Conservation (phyloP, 176 grass and related monocot species). For the Typha latifolia region DNA sequence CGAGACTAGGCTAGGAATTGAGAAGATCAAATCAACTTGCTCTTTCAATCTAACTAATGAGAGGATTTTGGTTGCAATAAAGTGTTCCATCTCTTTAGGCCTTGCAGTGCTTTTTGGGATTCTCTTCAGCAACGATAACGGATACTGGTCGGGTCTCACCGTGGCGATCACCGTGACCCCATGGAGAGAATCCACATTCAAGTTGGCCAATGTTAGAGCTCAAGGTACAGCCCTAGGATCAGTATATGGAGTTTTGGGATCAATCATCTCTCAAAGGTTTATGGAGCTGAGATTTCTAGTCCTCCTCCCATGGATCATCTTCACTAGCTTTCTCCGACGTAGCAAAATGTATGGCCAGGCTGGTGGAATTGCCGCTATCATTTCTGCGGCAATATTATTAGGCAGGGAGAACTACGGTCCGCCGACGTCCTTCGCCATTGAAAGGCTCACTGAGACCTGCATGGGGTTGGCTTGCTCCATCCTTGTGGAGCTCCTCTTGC, state of each 20-base stretch:
- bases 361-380: conserved; percentile 30
- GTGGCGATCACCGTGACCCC: conserved; percentile 65
- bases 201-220: conserved; percentile 33
- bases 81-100: conserved; percentile 53
- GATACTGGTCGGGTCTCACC: conserved; percentile 72
- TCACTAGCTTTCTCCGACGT: conserved; percentile 51
- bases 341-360: conserved; percentile 54
- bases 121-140: conserved; percentile 60
- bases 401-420: conserved; percentile 58
- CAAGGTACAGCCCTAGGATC: conserved; percentile 64
- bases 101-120: conserved; percentile 64
- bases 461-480: conserved; percentile 48
- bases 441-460: conserved; percentile 63
- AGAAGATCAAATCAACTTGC: neutral
- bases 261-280: conserved; percentile 42
- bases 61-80: conserved; percentile 35
- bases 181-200: conserved; percentile 53
- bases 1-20: neutral
- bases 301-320: conserved; percentile 58
- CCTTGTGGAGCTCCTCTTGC: conserved; percentile 6
- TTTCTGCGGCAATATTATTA: conserved; percentile 56
- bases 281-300: conserved; percentile 80
- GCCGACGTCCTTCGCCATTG: conserved; percentile 41
- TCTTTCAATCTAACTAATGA: conserved; percentile 5
- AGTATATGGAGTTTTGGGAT: conserved; percentile 48